Evolutionary conservation across 78 protist species (phyloP).

Genomic region (slime mould (Dictyostelium discoideum)): DNA sequence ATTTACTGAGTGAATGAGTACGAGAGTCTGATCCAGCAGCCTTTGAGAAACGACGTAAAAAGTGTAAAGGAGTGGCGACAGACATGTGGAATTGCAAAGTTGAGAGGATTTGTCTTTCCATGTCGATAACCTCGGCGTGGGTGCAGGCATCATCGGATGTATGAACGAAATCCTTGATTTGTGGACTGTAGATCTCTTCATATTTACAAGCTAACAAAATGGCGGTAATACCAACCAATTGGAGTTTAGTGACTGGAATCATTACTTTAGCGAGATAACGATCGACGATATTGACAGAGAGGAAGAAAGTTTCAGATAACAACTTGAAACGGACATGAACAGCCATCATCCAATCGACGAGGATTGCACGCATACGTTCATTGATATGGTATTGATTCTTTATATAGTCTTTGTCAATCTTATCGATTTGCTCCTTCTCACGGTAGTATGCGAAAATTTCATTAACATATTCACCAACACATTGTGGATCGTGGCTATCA

Average conservation of each 20-base stretch:
- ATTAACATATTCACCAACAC: conserved; percentile 82
- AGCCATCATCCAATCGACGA: conserved; percentile 98
- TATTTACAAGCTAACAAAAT: conserved; percentile 98
- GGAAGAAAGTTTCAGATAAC: conserved; percentile 92
- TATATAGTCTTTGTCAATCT: conserved; percentile 48
- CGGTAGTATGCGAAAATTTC: conserved; percentile 76
- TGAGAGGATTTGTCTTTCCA: conserved; percentile 91
- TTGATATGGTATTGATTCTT: conserved; percentile 61
- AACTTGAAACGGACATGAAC: conserved; percentile 93
- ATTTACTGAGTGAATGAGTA: conserved; percentile 87
- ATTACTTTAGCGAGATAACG: conserved; percentile 82
- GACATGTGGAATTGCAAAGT: conserved; percentile 90
- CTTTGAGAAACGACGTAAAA: conserved; percentile 95
- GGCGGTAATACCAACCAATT: conserved; percentile 96
- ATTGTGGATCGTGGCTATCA: conserved; percentile 85
- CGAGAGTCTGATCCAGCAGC: conserved; percentile 84
- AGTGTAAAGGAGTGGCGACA: conserved; percentile 89
- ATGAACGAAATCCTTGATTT: conserved; percentile 95
- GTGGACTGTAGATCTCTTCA: conserved; percentile 98
- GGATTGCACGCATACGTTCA: conserved; percentile 93
- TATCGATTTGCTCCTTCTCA: conserved; percentile 51
- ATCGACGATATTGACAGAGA: conserved; percentile 95
- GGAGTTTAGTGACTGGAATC: conserved; percentile 80
- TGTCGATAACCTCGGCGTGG: conserved; percentile 92
- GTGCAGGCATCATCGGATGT: conserved; percentile 97